A percentile compares a stretch with the other conserved stretches of the same genome.
phyloP scores from a whole-genome alignment of 2,329 filamentous ascomycete species.

The Fusarium sacchari region DNA sequence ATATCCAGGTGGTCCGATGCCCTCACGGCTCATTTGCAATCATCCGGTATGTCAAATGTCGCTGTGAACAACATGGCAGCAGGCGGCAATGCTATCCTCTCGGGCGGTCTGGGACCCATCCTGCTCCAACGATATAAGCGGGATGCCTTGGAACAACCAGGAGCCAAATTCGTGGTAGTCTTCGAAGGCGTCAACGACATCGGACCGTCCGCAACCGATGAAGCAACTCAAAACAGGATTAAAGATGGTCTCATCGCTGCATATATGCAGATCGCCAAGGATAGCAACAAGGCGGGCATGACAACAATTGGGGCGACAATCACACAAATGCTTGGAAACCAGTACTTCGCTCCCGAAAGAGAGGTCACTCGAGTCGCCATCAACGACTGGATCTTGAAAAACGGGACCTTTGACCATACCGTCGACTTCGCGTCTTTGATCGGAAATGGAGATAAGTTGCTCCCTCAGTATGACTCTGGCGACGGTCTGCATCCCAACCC shows the following conservation, averaged over 20 bases:
- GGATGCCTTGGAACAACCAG: constrained; percentile 18
- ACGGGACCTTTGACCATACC: constrained; percentile 13
- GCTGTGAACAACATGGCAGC: constrained; percentile 33
- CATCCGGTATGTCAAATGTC: constrained; percentile 4
- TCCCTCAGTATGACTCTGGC: constrained; percentile 19
- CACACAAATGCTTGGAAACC: constrained; percentile 20
- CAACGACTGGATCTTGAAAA: constrained; percentile 28
- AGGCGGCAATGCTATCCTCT: constrained; percentile 25
- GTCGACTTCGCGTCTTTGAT: constrained; percentile 27
- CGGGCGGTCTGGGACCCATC: constrained; percentile 19
- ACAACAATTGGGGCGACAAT: constrained; percentile 19
- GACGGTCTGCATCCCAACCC: constrained; percentile 31
- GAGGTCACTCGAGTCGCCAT: constrained; percentile 11
- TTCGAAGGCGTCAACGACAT: constrained; percentile 29
- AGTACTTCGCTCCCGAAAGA: constrained; percentile 11
- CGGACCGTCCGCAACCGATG: constrained; percentile 10
- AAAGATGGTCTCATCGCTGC: background rate
- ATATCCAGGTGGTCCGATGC: constrained; percentile 17
- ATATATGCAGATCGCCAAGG: background rate
- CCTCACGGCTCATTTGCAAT: constrained; percentile 17
- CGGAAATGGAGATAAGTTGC: constrained; percentile 16
- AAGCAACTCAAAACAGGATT: constrained; percentile 4
- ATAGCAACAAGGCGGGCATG: background rate
- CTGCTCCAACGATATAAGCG: constrained; percentile 27
- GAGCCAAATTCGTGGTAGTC: constrained; percentile 13